phyloP scores from a whole-genome alignment of 129 eudicot genomes.

The Scalesia atractyloides region DNA sequence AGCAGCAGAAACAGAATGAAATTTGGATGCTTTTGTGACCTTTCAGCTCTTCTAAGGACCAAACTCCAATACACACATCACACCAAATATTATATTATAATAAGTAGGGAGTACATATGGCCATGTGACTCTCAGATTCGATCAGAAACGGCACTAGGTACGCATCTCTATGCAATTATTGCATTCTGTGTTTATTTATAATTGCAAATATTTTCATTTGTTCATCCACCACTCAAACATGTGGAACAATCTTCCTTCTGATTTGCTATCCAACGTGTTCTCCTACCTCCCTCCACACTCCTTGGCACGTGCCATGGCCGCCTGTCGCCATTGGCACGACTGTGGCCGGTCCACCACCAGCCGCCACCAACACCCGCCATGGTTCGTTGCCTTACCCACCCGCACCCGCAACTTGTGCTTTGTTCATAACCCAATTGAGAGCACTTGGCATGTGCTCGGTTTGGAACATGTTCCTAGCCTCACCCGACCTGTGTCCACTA shows the following conservation, averaged over 20 bases:
- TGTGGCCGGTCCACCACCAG: conserved; percentile 29
- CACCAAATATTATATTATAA: conserved; percentile 9
- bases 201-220: conserved; percentile 1
- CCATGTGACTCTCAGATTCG: conserved; percentile 46
- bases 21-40: conserved; percentile 35
- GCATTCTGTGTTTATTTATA: not conserved
- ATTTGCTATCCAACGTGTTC: conserved; percentile 64
- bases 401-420: conserved; percentile 45
- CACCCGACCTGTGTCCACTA: conserved; percentile 43
- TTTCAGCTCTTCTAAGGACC: conserved; percentile 34
- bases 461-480: conserved; percentile 33
- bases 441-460: conserved; percentile 47
- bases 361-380: conserved; percentile 52
- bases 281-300: conserved; percentile 59
- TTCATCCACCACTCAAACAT: conserved; percentile 24
- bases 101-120: conserved; percentile 5
- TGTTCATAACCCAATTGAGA: conserved; percentile 48
- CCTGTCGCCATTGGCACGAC: conserved; percentile 62
- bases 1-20: conserved; percentile 2
- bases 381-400: conserved; percentile 66
- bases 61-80: conserved; percentile 15
- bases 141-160: conserved; percentile 21
- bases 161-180: conserved; percentile 31
- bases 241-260: conserved; percentile 76
- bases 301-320: conserved; percentile 55